These are phyloP conservation scores for Chlorella vulgaris DNA, from an alignment of 139 green algal species.

Conservation along the genomic window DNA sequence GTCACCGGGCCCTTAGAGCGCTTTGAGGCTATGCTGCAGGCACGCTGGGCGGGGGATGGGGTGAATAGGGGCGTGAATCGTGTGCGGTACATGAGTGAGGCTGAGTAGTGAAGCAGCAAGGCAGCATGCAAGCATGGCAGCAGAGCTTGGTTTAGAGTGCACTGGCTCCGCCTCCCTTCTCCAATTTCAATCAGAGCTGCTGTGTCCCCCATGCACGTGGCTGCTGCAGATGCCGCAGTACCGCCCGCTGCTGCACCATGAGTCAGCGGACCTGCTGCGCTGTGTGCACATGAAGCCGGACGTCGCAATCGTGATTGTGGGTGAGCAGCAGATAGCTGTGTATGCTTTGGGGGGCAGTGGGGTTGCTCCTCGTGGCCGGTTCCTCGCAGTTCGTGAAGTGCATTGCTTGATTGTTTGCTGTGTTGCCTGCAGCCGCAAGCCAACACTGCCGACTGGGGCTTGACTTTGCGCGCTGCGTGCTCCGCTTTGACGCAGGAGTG, in stretches of 20 bases:
- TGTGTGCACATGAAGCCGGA: conserved; percentile 25
- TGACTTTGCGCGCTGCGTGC: background rate
- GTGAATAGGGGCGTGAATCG: too few species aligned
- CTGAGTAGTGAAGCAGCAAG: too few species aligned
- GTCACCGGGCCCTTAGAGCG: background rate
- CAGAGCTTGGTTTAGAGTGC: too few species aligned
- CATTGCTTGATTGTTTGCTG: background rate
- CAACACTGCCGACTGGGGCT: background rate
- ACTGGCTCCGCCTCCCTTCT: too few species aligned
- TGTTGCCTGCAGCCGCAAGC: background rate
- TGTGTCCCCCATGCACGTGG: too few species aligned
- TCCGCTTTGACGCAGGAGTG: conserved; percentile 14
- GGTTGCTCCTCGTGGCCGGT: background rate
- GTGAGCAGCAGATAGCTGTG: conserved; percentile 18
- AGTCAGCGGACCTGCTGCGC: conserved; percentile 6
- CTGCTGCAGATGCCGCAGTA: too few species aligned
- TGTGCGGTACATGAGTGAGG: too few species aligned
- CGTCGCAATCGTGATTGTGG: conserved; percentile 68
- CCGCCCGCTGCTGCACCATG: conserved; percentile 22
- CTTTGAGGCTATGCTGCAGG: conserved; percentile 8
- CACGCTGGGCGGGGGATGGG: too few species aligned
- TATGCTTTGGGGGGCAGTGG: background rate
- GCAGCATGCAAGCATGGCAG: too few species aligned
- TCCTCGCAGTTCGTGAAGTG: background rate
- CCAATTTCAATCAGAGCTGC: too few species aligned